These are phyloP conservation scores for Phytophthora sp. DNA, from an alignment of 352 stramenopile genomes.

Conservation along the genomic window DNA sequence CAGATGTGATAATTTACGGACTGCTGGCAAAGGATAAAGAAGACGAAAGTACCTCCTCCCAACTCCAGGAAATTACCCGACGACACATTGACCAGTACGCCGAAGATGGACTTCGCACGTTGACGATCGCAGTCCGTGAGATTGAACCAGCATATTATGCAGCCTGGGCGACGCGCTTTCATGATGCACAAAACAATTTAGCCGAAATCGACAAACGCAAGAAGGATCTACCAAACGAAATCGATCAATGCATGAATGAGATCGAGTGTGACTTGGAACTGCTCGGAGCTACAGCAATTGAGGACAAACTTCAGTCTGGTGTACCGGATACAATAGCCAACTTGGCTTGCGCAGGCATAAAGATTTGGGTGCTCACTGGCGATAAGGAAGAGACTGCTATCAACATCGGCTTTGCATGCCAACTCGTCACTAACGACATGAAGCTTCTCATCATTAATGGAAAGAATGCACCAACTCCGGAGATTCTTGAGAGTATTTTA, in stretches of 20 bases:
- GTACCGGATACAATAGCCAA: constrained; percentile 90
- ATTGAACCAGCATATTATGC: constrained; percentile 56
- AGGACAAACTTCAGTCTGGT: constrained; percentile 93
- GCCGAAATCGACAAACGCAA: constrained; percentile 84
- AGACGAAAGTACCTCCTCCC: constrained; percentile 21
- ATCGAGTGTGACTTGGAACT: constrained; percentile 86
- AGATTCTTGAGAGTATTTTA: constrained; percentile 58
- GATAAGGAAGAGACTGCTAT: constrained; percentile 96
- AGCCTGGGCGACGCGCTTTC: constrained; percentile 65
- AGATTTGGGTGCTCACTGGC: constrained; percentile 95
- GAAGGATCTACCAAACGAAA: constrained; percentile 70
- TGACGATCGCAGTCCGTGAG: constrained; percentile 84
- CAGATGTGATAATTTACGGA: constrained; percentile 73
- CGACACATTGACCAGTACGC: constrained; percentile 85
- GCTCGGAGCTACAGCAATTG: constrained; percentile 92
- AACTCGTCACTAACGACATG: constrained; percentile 88
- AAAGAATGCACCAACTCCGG: constrained; percentile 55
- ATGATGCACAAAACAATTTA: constrained; percentile 73
- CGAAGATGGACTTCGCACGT: constrained; percentile 86
- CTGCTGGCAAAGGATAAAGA: constrained; percentile 44
- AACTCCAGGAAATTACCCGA: constrained; percentile 49
- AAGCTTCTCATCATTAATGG: constrained; percentile 71
- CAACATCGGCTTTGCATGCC: constrained; percentile 93
- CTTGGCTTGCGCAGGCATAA: constrained; percentile 86
- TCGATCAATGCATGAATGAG: constrained; percentile 82